Evolutionary conservation across 1,284 basidiomycete species (phyloP).

Genomic region (Fomitopsis schrenkii): DNA sequence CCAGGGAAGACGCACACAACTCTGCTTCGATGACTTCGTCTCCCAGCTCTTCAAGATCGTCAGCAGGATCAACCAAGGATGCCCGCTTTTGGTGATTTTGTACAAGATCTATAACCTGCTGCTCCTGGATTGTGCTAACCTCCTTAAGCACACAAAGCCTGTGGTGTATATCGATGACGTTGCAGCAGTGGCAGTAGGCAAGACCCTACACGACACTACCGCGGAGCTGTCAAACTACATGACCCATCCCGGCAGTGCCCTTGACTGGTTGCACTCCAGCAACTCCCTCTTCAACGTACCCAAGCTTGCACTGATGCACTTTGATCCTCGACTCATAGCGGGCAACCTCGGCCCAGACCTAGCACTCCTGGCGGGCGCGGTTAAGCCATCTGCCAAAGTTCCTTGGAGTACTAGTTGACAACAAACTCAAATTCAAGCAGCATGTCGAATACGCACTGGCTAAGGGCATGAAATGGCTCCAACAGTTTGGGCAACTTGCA

Average conservation of each 20-base stretch:
- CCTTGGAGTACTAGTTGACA: slow-evolving; percentile 34
- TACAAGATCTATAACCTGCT: slow-evolving; percentile 32
- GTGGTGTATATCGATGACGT: slow-evolving; percentile 25
- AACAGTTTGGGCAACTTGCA: slow-evolving; percentile 20
- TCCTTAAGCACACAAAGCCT: slow-evolving; percentile 11
- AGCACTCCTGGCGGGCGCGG: slow-evolving; percentile 1
- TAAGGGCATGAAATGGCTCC: slow-evolving; percentile 25
- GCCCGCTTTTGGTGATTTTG: slow-evolving; percentile 27
- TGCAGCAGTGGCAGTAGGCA: slow-evolving; percentile 10
- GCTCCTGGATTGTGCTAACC: slow-evolving; percentile 18
- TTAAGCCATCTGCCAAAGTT: slow-evolving; percentile 23
- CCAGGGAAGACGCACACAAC: slow-evolving; percentile 15
- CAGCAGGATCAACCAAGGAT: slow-evolving; percentile 31
- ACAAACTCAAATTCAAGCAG: slow-evolving; percentile 28
- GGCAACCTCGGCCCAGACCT: slow-evolving; percentile 9
- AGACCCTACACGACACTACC: slow-evolving; percentile 13
- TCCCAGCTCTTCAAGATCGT: slow-evolving; percentile 20
- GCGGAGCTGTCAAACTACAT: slow-evolving; percentile 16
- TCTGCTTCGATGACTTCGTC: slow-evolving; percentile 29
- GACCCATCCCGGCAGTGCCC: slow-evolving; percentile 13
- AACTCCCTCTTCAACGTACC: slow-evolving; percentile 20
- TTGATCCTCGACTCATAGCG: slow-evolving; percentile 4
- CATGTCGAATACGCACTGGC: slow-evolving; percentile 26
- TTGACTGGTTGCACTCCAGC: slow-evolving; percentile 19
- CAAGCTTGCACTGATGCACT: slow-evolving; percentile 20